Evolutionary conservation across 495 filamentous ascomycete species (phyloP).

Genomic region (Collariella sp.): DNA sequence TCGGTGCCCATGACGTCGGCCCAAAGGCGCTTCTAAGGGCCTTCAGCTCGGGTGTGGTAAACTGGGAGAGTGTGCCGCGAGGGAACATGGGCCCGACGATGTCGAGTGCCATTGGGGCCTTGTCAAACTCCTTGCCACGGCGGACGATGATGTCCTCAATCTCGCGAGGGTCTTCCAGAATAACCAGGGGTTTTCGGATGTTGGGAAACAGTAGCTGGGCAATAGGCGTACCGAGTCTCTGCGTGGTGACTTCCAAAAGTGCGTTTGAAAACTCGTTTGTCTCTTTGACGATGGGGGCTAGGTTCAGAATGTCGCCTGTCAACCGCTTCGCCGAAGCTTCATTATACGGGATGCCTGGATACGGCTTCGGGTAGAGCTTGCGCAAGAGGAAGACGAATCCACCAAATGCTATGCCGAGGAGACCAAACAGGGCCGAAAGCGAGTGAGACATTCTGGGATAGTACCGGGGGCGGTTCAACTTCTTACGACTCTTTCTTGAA

Average conservation of each 20-base stretch:
- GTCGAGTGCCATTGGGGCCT: conserved; percentile 6
- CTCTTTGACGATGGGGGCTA: conserved; percentile 7
- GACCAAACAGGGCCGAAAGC: too few species aligned
- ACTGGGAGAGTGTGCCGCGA: conserved; percentile 17
- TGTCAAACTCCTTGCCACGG: conserved; percentile 29
- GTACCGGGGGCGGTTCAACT: too few species aligned
- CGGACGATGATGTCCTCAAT: conserved; percentile 24
- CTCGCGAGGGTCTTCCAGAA: conserved; percentile 27
- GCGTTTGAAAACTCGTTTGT: conserved; percentile 12
- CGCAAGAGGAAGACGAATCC: background rate
- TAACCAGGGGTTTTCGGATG: conserved; percentile 16
- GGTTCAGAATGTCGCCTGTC: conserved; percentile 25
- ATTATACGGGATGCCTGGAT: conserved; percentile 34
- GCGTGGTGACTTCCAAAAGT: conserved; percentile 17
- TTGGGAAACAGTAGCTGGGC: conserved; percentile 22
- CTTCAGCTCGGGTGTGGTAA: conserved; percentile 22
- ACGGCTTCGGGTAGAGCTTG: conserved; percentile 21
- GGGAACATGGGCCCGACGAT: conserved; percentile 23
- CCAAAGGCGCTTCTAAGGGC: conserved; percentile 29
- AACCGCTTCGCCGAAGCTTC: conserved; percentile 19
- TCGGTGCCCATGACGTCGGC: conserved; percentile 25
- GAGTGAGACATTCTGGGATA: too few species aligned
- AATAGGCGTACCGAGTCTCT: conserved; percentile 20
- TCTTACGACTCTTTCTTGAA: too few species aligned
- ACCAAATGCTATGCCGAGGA: too few species aligned